A percentile compares a stretch with the other conserved stretches of the same genome.
phyloP scores from a whole-genome alignment of 129 eudicot genomes.

The Saussurea involucrata region DNA sequence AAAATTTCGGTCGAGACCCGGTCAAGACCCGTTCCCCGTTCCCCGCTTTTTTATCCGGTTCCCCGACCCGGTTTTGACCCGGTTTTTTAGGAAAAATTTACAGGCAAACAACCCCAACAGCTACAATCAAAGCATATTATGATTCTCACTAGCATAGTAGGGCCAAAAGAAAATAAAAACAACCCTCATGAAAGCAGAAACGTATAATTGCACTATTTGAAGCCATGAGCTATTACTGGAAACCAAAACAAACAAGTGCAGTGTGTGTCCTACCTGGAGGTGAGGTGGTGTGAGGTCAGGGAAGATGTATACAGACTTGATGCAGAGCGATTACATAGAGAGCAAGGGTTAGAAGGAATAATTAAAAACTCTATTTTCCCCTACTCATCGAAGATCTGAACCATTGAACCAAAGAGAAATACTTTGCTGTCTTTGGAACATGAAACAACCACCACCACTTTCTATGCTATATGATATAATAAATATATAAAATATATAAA shows the following conservation, averaged over 20 bases:
- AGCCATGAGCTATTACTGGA: neutral
- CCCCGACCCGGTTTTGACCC: too few species aligned
- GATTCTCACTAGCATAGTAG: neutral
- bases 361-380: neutral
- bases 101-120: neutral
- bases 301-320: neutral
- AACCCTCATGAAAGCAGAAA: slow-evolving; percentile 11
- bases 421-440: too few species aligned
- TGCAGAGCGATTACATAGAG: neutral
- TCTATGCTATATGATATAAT: slow-evolving; percentile 1
- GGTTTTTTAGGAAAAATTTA: neutral
- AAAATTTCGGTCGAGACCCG: too few species aligned
- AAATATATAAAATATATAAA: too few species aligned
- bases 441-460: neutral
- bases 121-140: neutral
- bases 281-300: neutral
- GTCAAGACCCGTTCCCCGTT: too few species aligned
- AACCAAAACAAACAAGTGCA: neutral
- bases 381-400: neutral
- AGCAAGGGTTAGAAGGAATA: neutral
- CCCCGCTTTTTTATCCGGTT: too few species aligned
- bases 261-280: neutral
- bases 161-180: neutral
- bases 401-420: neutral
- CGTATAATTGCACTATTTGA: slow-evolving; percentile 3